A percentile compares a stretch with the other conserved stretches of the same genome.
These are phyloP conservation scores for Geoglossum glabrum DNA, from an alignment of 495 filamentous ascomycete species.

Conservation along the genomic window DNA sequence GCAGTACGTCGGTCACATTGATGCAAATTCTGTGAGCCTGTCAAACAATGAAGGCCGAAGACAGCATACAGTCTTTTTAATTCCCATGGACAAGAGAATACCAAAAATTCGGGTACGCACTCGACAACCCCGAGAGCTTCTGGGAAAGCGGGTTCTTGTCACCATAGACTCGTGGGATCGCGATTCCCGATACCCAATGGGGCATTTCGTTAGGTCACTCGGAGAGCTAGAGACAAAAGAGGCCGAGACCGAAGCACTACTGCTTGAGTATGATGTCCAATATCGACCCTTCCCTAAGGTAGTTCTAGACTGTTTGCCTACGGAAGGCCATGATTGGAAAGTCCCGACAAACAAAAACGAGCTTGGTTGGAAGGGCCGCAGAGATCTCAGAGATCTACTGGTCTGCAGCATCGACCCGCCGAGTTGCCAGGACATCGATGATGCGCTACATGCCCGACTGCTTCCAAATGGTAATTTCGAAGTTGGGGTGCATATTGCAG, in stretches of 20 bases:
- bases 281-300: slow-evolving; percentile 93
- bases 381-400: slow-evolving; percentile 65
- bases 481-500: slow-evolving; percentile 96
- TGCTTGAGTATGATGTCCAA: slow-evolving; percentile 92
- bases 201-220: slow-evolving; percentile 83
- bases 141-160: slow-evolving; percentile 86
- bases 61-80: slow-evolving; percentile 80
- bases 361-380: slow-evolving; percentile 64
- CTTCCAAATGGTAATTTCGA: slow-evolving; percentile 89
- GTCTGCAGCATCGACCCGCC: slow-evolving; percentile 96
- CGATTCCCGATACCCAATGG: slow-evolving; percentile 75
- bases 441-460: slow-evolving; percentile 71
- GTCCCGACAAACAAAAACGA: slow-evolving; percentile 56
- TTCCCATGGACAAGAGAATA: slow-evolving; percentile 93
- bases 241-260: slow-evolving; percentile 84
- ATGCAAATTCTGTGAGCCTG: slow-evolving; percentile 60
- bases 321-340: slow-evolving; percentile 84
- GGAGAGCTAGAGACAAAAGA: slow-evolving; percentile 89
- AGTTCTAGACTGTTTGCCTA: slow-evolving; percentile 78
- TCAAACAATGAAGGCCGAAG: slow-evolving; percentile 49
- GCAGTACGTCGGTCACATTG: slow-evolving; percentile 94
- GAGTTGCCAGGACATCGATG: slow-evolving; percentile 94
- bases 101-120: slow-evolving; percentile 90
- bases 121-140: slow-evolving; percentile 63
- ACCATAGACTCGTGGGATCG: slow-evolving; percentile 91